These are phyloP conservation scores for Eucalyptus lansdowneana DNA, from an alignment of 345 rosid species.

Conservation along the genomic window DNA sequence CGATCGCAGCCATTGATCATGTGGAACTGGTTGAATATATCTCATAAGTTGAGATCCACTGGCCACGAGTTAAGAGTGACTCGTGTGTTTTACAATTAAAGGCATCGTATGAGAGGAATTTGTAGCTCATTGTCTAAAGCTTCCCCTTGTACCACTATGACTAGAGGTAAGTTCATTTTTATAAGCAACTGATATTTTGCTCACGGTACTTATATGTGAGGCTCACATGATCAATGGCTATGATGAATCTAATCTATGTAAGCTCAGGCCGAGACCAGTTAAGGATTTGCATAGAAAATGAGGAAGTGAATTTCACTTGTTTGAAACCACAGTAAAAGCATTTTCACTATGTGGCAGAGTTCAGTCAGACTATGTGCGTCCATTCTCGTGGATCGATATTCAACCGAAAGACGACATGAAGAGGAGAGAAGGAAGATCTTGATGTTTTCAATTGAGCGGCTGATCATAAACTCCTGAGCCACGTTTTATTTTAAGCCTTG, in stretches of 20 bases:
- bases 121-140: not conserved
- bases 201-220: not conserved
- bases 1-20: not conserved
- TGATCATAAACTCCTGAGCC: not conserved
- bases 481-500: not conserved
- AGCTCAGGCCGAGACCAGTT: accelerated
- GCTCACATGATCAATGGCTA: not conserved
- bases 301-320: not conserved
- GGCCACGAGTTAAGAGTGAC: not conserved
- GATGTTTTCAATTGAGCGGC: not conserved
- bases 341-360: not conserved
- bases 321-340: not conserved
- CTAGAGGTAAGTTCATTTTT: not conserved
- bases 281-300: not conserved
- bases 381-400: not conserved
- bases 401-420: not conserved
- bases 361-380: not conserved
- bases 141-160: not conserved
- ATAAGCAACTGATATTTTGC: not conserved
- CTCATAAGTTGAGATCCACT: not conserved
- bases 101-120: not conserved
- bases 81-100: not conserved
- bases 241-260: not conserved
- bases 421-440: not conserved
- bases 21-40: not conserved